Percentiles rank a stretch among this genome's conserved stretches.
These are phyloP conservation scores for Mucor racemosus DNA, from an alignment of 371 early-diverging fungal genomes.

Conservation along the genomic window DNA sequence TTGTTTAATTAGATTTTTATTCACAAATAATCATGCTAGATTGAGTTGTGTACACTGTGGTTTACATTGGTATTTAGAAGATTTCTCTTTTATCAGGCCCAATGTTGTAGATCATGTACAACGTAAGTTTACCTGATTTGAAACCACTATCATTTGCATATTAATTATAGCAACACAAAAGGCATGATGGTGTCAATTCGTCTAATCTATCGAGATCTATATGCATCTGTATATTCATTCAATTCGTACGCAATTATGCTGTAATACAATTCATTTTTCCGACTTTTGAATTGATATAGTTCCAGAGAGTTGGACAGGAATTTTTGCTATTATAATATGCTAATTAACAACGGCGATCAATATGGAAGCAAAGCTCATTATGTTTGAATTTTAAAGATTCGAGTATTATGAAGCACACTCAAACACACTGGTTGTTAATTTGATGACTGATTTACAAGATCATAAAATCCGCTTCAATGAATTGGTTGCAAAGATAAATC, in stretches of 20 bases:
- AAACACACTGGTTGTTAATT: neutral
- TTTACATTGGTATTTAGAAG: too few species aligned
- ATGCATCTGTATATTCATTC: too few species aligned
- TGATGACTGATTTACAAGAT: neutral
- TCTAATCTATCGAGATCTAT: too few species aligned
- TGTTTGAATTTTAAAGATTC: neutral
- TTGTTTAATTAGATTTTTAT: too few species aligned
- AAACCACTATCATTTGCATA: neutral
- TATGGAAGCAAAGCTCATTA: neutral
- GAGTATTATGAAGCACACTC: neutral
- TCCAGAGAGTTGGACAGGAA: neutral
- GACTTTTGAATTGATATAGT: neutral
- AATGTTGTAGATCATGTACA: too few species aligned
- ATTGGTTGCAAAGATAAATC: too few species aligned
- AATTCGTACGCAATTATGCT: too few species aligned
- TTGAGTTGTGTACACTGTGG: too few species aligned
- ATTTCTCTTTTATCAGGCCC: neutral
- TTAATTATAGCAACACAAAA: neutral
- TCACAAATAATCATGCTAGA: too few species aligned
- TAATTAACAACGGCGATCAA: neutral
- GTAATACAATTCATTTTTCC: too few species aligned
- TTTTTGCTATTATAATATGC: neutral
- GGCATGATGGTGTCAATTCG: too few species aligned
- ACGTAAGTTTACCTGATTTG: neutral
- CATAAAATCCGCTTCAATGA: neutral